Base-by-base conservation (phyloP, 495 filamentous ascomycete species). In the Annulohypoxylon stygium region DNA sequence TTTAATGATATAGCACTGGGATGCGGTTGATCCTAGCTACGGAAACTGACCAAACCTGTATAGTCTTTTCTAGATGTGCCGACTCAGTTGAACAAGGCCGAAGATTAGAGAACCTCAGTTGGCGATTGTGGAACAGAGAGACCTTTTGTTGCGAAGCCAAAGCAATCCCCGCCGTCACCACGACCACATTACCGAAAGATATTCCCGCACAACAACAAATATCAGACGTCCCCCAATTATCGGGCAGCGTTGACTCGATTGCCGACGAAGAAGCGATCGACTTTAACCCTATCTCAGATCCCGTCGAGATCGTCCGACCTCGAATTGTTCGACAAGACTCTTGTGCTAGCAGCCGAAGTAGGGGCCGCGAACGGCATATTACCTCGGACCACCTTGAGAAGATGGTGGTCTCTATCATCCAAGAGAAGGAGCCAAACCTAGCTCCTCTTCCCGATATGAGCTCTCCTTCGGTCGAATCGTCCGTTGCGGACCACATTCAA, bases 51-150 rank as follows among this genome's bases (percentile, higher is more conserved):
- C 53, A 74, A 43, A 62, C n/a, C 33, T 9, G 36, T 77, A 60
- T n/a, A 97, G 95, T 98, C 33, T 98, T 99, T 79, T 95, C 94
- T 2, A 93, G 94, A 86, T 97, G 94, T 82, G 93, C 94, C 74
- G 93, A 96, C 70, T 95, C 95, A 65, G 91, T 99, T 78, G 94
- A 97, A 75, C 92, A 98, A 80, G 96, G 96, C 23, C 89, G 93
- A 76, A 87, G 96, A 76, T 85, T 98, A 67, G 97, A 98, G 79
- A 99, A 99, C 82, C 79, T 99, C 33, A 95, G 92, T 75, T 99
- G 96, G 96, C 86, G 96, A 67, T 83, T 99, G 70, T 99, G 95
- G 95, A 97, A 92, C 71, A 89, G 94, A 58, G 97, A 98, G 79
- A 97, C 94, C 8, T 96, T 99, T 73, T 98, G 96, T 83, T 97